Base-by-base conservation (phyloP, 2,329 filamentous ascomycete species). In the Venturia pyrina region DNA sequence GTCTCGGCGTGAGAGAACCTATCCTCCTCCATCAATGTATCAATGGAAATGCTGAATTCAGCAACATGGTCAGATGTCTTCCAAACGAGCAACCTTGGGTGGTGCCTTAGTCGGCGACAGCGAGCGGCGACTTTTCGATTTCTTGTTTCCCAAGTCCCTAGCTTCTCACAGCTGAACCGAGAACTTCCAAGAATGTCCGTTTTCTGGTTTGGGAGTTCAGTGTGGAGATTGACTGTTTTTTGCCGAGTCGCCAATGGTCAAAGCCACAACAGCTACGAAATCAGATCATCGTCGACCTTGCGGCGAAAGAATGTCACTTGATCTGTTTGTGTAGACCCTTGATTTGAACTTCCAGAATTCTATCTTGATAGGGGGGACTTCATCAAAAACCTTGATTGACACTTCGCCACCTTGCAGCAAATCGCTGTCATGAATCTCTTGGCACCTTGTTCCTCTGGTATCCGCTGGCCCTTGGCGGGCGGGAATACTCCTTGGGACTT, bases 161-260 rank as follows among this genome's bases (percentile, higher is more conserved):
- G 10, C 41, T 11, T n/a, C 48, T 53, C 11, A 3, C 3, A 15
- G 21, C 21, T 53, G 10, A 53, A 59, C 5, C 1, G 53, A 59
- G 28, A 37, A 8, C 19, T 59, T 59, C 53, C 53, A 59, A 59
- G 53, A 15, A 59, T 59, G 11, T 19, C 53, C 7, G 53, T 32
- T 59, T 15, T 19, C 32, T 15, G 28, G 32, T 19, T 59, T 37
- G 19, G 28, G 17, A n/a, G 28, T 6, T 8, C 37, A n/a, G 53
- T 32, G 40, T 40, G 37, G 53, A 59, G 17, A 59, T 32, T 17
- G 19, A 59, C 1, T 59, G 7, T n/a, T 53, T 24, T 19, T 59
- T 37, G 53, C 53, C 53, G 53, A 59, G 53, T 59, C 53, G 53
- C 53, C 53, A 59, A 59, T 34, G 2, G 32, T 19, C 53, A 59